Base-by-base conservation (phyloP, 202 grass and related monocot species). In the Setaria viridis region DNA sequence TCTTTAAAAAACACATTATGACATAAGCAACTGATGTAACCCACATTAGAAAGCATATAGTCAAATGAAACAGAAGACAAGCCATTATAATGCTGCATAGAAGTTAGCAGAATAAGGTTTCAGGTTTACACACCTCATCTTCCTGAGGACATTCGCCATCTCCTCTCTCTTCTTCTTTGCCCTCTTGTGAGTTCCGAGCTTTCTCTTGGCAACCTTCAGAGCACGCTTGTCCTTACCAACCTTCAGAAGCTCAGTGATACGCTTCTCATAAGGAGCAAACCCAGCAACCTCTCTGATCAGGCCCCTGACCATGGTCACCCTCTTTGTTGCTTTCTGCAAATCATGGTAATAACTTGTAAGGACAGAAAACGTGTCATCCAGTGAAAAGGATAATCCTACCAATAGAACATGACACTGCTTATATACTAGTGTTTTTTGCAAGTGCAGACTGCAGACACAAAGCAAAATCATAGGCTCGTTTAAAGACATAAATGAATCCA, bases 151-250 rank as follows among this genome's bases (percentile, higher is more conserved):
- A 85, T 67, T 85, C 1, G 91, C 48, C 96, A 99, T 99, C 91
- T 99, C 95, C 88, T 99, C 96, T 84, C 96, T 91, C 96, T 99
- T 99, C 96, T 99, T 99, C 90, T 98, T 98, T 12, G 95, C 95
- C 47, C 95, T 90, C 91, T 98, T 98, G 93, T 98, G 95, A 15
- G 95, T 98, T 33, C 95, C 95, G 6, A 98, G 79, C 89, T 98
- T 98, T 79, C 95, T 82, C 79, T 98, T 98, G 0, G 95, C 95
- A 16, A 98, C 82, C 90, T 98, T 97, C 32, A 97, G 82, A 9
- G 95, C 95, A 15, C 95, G 87, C 91, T 97, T 97, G 33, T 97
- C 95, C 79, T 98, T 95, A 25, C 95, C 95, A 71, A 98, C 95
- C 78, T 98, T 98, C 2, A 98, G 91, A 85, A 98, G 86, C 81